Evolutionary conservation across 2,329 filamentous ascomycete genomes (phyloP), one percentile per base, ranked within the genome.

Genomic region (Pezicula neosporulosa): DNA sequence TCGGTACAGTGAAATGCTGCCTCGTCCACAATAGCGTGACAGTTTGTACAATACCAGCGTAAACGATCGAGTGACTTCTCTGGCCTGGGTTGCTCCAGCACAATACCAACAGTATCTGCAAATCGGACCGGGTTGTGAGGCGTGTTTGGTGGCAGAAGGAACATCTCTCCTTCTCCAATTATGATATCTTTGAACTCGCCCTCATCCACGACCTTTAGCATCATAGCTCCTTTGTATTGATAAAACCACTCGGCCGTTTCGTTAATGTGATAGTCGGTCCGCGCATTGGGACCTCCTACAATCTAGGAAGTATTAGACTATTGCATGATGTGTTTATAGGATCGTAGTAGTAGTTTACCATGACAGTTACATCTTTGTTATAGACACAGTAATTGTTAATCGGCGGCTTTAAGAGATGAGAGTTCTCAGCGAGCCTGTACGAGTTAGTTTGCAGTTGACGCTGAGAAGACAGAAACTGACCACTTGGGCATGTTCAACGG

Each of bases 221-320:
- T 78, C 93, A 97, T 97, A 59, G 87, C 85, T 59, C 94, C 94
- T 63, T 86, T 85, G 80, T 96, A 85, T 72, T 97, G 93, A 79
- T 94, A 97, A 83, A 97, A 99, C 86, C 92, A 97, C 71, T 97
- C 94, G 12, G 94, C 85, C 0, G 93, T 97, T 63, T 85, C 77
- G 78, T 97, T 97, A 81, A 97, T 93, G 79, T 97, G 94, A 77
- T 97, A 99, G 77, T 97, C 94, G 50, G 92, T 97, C 58, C 94
- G 85, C 55, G 90, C 90, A 71, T 97, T 97, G 64, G 94, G 94
- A 12, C 94, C 94, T 67, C 94, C 94, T 56, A 99, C 92, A 63
- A 96, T 91, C 87, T 19, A 44, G 51, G 42, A 39, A 28, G 28
- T 6, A 21, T 55, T 50, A 47, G 38, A 12, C 21, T 10, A 24